phyloP scores from a whole-genome alignment of 2,329 filamentous ascomycete species.

The Pseudomassariella vexata region DNA sequence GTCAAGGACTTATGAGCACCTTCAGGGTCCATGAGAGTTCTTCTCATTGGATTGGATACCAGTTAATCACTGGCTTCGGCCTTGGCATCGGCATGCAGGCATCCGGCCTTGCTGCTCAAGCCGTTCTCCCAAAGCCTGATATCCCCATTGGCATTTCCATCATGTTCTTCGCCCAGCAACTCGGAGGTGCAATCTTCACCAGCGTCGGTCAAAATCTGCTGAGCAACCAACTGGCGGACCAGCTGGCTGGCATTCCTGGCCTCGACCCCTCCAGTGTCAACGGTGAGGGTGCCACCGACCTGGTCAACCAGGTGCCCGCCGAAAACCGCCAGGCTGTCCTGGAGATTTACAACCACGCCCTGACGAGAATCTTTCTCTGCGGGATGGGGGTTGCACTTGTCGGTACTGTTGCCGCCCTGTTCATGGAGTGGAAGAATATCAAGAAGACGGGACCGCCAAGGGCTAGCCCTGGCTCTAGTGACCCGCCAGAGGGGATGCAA shows the following conservation, averaged over 20 bases:
- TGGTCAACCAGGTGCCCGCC: conserved; percentile 41
- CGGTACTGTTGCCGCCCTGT: conserved; percentile 42
- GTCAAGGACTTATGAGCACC: conserved; percentile 53
- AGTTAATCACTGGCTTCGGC: conserved; percentile 54
- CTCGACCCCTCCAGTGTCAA: conserved; percentile 27
- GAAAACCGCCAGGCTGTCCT: conserved; percentile 42
- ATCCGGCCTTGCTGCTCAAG: conserved; percentile 44
- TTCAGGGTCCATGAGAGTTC: conserved; percentile 40
- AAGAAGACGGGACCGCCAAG: conserved; percentile 34
- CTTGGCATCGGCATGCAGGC: conserved; percentile 55
- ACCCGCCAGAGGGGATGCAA: too few relatives aligned
- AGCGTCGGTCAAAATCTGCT: conserved; percentile 38
- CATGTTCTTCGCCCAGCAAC: conserved; percentile 40
- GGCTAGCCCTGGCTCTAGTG: too few relatives aligned
- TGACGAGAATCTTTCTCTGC: conserved; percentile 51
- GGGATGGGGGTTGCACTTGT: conserved; percentile 43
- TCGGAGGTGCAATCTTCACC: conserved; percentile 40
- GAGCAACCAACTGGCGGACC: conserved; percentile 24
- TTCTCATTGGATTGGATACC: conserved; percentile 53
- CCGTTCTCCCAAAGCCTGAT: conserved; percentile 34
- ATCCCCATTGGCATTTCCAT: conserved; percentile 38
- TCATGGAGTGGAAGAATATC: conserved; percentile 55
- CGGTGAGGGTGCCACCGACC: conserved; percentile 37
- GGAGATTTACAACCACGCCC: conserved; percentile 48
- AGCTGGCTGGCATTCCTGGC: conserved; percentile 23